phyloP scores from a whole-genome alignment of 2,329 filamentous ascomycete genomes.

The Cryphonectria nitschkei region DNA sequence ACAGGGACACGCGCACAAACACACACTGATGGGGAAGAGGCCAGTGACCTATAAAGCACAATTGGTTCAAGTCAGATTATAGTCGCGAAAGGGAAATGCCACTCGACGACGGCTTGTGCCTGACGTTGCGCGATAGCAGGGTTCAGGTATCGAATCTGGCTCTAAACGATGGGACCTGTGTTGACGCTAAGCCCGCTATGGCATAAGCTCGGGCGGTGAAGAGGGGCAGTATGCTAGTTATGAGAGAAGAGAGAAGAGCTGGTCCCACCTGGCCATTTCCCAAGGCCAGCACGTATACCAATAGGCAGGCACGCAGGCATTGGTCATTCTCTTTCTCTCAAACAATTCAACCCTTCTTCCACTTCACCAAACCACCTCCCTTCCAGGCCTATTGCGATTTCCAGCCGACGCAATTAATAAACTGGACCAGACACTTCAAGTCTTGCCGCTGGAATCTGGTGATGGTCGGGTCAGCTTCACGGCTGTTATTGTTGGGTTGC shows the following conservation, averaged over 20 bases:
- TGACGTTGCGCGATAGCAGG: constrained; percentile 6
- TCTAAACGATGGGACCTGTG: not conserved
- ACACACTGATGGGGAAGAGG: not conserved
- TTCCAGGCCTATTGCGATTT: not conserved
- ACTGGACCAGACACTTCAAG: not conserved
- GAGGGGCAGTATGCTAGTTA: constrained; percentile 26
- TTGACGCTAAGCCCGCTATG: constrained; percentile 17
- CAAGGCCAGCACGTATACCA: constrained; percentile 16
- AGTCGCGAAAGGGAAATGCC: constrained; percentile 10
- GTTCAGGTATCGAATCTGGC: constrained; percentile 2
- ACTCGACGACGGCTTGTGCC: constrained; percentile 7
- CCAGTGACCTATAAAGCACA: not conserved
- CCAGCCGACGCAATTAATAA: not conserved
- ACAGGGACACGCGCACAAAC: no score
- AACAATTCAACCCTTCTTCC: constrained; percentile 8
- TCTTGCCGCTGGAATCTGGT: not conserved
- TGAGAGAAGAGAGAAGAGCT: constrained; percentile 2
- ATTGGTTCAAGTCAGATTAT: not conserved
- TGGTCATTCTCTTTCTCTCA: constrained; percentile 19
- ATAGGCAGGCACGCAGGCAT: constrained; percentile 27
- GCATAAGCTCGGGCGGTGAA: constrained; percentile 21
- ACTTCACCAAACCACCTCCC: not conserved
- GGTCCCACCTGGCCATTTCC: constrained; percentile 10
- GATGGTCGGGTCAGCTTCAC: not conserved
- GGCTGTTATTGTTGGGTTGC: not conserved